These are phyloP conservation scores for Anisodus acutangulus DNA, from an alignment of 257 asterid species.

Conservation along the genomic window DNA sequence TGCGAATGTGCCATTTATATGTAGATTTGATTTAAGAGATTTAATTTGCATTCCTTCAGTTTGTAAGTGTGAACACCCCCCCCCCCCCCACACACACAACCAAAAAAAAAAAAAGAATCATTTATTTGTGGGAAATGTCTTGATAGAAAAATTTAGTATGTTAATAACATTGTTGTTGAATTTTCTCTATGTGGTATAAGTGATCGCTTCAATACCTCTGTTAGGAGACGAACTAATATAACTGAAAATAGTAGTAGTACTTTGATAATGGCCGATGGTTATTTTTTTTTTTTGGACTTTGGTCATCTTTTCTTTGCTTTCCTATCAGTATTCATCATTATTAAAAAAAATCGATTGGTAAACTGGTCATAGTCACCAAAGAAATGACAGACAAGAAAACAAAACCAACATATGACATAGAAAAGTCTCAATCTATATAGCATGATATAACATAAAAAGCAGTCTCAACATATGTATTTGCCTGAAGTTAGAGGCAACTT, in stretches of 20 bases:
- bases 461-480: background rate
- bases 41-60: background rate
- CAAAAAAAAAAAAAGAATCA: background rate
- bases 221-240: background rate
- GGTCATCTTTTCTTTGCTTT: background rate
- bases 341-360: background rate
- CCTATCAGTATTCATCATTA: background rate
- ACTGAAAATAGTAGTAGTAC: background rate
- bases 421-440: background rate
- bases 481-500: background rate
- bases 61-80: background rate
- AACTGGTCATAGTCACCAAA: background rate
- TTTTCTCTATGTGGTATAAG: too few species aligned
- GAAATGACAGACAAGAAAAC: background rate
- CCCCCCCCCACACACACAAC: background rate
- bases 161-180: background rate
- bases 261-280: background rate
- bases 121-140: background rate
- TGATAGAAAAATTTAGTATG: too few species aligned
- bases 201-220: background rate
- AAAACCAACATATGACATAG: background rate
- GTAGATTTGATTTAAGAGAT: constrained; percentile 1
- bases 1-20: background rate
- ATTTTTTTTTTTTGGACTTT: background rate
- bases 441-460: background rate